phyloP scores from a whole-genome alignment of 2,329 filamentous ascomycete species.

The Cladosporium colombiae region DNA sequence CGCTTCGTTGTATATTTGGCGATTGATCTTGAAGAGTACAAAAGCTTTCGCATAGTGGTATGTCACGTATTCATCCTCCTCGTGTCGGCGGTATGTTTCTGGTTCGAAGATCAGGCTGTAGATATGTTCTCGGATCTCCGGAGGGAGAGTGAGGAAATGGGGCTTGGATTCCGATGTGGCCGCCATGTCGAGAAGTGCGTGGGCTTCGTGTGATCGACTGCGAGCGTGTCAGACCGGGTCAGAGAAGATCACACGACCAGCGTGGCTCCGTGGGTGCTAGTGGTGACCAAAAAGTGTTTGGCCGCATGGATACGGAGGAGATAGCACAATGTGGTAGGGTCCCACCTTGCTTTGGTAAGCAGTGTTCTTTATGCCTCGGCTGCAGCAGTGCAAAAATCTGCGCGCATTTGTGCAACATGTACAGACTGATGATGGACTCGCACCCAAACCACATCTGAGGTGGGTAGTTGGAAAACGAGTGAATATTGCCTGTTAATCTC shows the following conservation, averaged over 20 bases:
- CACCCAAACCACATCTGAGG: not conserved
- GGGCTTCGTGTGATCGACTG: not conserved
- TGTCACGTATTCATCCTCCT: slow-evolving; percentile 33
- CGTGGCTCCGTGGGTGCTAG: not conserved
- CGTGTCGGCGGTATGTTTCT: slow-evolving; percentile 30
- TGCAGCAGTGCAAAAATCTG: not conserved
- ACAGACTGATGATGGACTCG: not conserved
- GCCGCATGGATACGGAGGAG: not conserved
- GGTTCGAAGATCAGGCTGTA: slow-evolving; percentile 38
- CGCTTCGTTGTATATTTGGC: slow-evolving; percentile 51
- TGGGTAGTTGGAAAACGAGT: not conserved
- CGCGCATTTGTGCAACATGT: not conserved
- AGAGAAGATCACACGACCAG: not conserved
- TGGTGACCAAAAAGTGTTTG: not conserved
- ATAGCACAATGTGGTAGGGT: not conserved
- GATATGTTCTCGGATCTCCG: slow-evolving; percentile 41
- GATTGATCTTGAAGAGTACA: slow-evolving; percentile 45
- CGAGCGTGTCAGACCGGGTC: not conserved
- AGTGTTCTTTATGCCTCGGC: not conserved
- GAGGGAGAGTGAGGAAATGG: slow-evolving; percentile 32
- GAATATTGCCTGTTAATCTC: not conserved
- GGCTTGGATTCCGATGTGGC: not conserved
- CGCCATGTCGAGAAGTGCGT: not conserved
- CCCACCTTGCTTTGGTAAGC: slow-evolving; percentile 3
- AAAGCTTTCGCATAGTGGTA: slow-evolving; percentile 44